Base-by-base conservation (phyloP, 1,284 basidiomycete species). In the Ceratorhiza oryzae-sativae region DNA sequence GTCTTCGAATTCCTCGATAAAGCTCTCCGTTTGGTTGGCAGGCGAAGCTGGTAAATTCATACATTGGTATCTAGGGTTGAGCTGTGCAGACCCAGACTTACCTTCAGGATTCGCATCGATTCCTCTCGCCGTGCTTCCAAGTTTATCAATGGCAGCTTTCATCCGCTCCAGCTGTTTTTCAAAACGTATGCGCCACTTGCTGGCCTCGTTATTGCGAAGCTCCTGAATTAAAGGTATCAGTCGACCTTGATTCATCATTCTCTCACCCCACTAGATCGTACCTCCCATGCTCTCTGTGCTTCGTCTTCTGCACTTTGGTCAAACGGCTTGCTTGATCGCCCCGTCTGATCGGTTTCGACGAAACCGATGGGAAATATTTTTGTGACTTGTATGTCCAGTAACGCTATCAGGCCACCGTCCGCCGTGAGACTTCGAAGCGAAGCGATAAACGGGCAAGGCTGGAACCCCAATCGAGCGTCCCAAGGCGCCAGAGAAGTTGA, bases 391-490 rank as follows among this genome's bases (percentile, higher is more conserved):
- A 98, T 76, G 77, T 96, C 92, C 85, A 97, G 85, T 9, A 90
- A 83, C 2, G 90, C 83, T 0, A 97, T 86, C 2, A 84, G 73
- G 0, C 97, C 97, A 0, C 97, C 97, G 75, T 97, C 93, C 0
- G 88, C 80, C 0, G 89, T 90, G 58, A 99, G 81, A 76, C 91
- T 94, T 63, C 90, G 86, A 73, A 98, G 80, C 0, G 91, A 91
- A 0, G 94, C 87, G 32, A 94, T 83, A 77, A 87, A 93, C 0
- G 86, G 86, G 20, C 72, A 49, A 3, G 78, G 79, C 71, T 86
- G 84, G 76, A 94, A 93, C 2, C 97, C 97, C 0, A 99, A 85
- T 74, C 90, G 91, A 1, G 90, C 84, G 77, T 98, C 88, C 97
- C 97, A 99, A 0, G 87, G 86, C 1, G 91, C 92, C 42, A 97